phyloP scores from a whole-genome alignment of 805 yeast genomes.

The Saturnispora dispora region DNA sequence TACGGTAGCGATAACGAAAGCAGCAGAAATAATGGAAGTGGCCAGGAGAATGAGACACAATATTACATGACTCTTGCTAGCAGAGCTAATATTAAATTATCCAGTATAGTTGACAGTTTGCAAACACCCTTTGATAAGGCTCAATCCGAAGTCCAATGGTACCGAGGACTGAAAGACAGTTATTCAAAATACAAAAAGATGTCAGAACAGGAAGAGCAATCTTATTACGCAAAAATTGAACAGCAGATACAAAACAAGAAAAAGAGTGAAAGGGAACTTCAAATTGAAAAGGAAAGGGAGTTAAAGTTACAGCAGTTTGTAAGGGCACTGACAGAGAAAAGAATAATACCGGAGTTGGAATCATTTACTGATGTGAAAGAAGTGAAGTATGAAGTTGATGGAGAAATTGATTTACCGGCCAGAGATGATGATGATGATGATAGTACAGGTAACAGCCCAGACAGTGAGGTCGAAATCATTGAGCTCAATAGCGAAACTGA shows the following conservation, averaged over 20 bases:
- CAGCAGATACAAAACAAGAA: slow-evolving; percentile 21
- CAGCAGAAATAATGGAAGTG: background rate
- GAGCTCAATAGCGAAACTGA: slow-evolving; percentile 2
- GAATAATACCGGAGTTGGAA: slow-evolving; percentile 6
- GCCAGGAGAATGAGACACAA: slow-evolving; percentile 13
- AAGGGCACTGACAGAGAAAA: slow-evolving; percentile 4
- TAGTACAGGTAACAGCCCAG: background rate
- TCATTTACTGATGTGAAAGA: slow-evolving; percentile 1
- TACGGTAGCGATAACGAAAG: background rate
- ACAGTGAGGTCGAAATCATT: slow-evolving; percentile 4
- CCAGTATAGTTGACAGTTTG: background rate
- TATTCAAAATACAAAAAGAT: slow-evolving; percentile 26
- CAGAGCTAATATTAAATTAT: slow-evolving; percentile 23
- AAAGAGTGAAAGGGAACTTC: slow-evolving; percentile 2
- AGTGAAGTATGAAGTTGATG: slow-evolving; percentile 5
- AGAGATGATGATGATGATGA: background rate
- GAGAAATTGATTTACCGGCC: background rate
- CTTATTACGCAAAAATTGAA: slow-evolving; percentile 29
- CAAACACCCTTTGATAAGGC: background rate
- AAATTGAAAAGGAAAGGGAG: slow-evolving; percentile 3
- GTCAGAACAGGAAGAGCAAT: slow-evolving; percentile 29
- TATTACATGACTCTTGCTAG: slow-evolving; percentile 24
- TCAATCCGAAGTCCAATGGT: slow-evolving; percentile 4
- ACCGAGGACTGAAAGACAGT: slow-evolving; percentile 22
- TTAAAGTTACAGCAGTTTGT: slow-evolving; percentile 1